Evolutionary conservation across 331 rosid species (phyloP), one percentile per base, ranked within the genome.

Genomic region (Pyrus hybrid): DNA sequence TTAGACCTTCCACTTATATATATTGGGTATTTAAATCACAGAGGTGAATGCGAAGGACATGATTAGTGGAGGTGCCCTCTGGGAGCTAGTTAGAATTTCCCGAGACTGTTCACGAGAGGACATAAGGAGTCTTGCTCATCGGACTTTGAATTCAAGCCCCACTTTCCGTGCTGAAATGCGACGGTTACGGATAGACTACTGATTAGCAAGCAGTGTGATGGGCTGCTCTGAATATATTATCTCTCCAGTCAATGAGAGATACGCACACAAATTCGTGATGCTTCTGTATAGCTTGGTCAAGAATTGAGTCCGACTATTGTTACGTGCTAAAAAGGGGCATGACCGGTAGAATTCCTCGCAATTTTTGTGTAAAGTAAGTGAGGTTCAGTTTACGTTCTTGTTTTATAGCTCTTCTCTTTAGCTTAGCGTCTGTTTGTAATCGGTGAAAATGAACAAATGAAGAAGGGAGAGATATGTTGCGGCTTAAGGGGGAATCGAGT

Each of bases 1-100:
- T 37, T 9, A 14, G 26, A 69, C 51, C 2, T 67, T 51, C 14
- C 56, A 74, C 71, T 57, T 23, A 12, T 23, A 13, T 66, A 13
- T 66, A 0, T 58, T 63, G 69, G 5, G 49, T 69, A 43, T 61
- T 72, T 33, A 60, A 67, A 79, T 72, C 83, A 78, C 93, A 94
- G 99, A 94, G 81, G 93, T 89, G 61, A 95, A 92, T 90, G 93
- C 97, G 13, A 92, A 86, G 75, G 99, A 92, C 85, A 82, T 95
- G 97, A 89, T 92, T 20, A 85, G 90, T 75, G 97, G 99, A 29
- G 99, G 97, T 72, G 99, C 97, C 64, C 97, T 95, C 28, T 92
- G 97, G 99, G 99, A 95, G 84, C 87, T 95, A 11, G 96, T 95
- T 69, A 93, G 96, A 17, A 95, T 95, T 74, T 95, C 97, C 6